These are phyloP conservation scores for Talaromyces sp. DNA, from an alignment of 2,329 filamentous ascomycete genomes.

Conservation along the genomic window DNA sequence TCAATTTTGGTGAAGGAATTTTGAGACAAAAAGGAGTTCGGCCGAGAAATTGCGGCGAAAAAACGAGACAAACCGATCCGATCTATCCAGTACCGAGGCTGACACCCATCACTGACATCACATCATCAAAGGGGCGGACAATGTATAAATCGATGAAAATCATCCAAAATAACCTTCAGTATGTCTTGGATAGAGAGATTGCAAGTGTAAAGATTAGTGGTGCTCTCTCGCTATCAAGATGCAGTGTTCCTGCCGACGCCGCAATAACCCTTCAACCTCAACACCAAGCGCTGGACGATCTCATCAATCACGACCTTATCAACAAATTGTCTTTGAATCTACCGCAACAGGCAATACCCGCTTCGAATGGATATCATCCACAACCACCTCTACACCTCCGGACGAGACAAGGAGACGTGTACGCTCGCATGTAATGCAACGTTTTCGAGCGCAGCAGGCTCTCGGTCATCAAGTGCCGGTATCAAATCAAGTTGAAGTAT, in stretches of 20 bases:
- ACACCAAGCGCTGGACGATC: neutral
- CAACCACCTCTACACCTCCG: neutral
- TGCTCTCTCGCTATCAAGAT: neutral
- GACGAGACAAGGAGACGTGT: neutral
- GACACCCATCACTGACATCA: neutral
- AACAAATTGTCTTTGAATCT: constrained; percentile 7
- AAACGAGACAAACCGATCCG: neutral
- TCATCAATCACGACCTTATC: neutral
- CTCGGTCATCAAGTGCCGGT: neutral
- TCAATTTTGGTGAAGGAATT: neutral
- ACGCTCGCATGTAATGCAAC: constrained; percentile 8
- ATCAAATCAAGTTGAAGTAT: neutral
- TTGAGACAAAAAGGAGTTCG: neutral
- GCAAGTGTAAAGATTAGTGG: neutral
- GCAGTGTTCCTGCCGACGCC: constrained; percentile 1
- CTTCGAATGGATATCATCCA: constrained; percentile 6
- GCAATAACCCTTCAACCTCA: neutral
- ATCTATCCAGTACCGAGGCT: neutral
- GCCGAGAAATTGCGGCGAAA: neutral
- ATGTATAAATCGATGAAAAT: neutral
- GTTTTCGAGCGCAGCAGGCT: constrained; percentile 7
- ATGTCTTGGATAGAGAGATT: neutral
- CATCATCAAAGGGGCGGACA: neutral
- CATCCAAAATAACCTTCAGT: neutral
- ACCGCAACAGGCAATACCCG: neutral